Conservation (phyloP, 2,329 filamentous ascomycete genomes). For the Chaetomium olivaceum region DNA sequence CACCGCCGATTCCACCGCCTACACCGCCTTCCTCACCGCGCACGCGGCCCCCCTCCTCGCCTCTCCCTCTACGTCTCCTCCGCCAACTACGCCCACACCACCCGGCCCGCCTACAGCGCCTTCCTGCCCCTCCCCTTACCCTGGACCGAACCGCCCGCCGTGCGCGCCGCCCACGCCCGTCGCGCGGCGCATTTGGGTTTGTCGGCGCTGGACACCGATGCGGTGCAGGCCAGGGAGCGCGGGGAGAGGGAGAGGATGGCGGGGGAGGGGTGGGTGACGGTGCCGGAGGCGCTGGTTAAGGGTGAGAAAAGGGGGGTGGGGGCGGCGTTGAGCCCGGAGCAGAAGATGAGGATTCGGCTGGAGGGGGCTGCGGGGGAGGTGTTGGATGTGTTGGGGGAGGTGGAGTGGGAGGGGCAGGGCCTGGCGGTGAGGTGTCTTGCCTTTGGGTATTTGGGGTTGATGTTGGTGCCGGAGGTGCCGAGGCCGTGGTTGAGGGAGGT, state of each 20-base stretch:
- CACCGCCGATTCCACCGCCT: conserved; percentile 51
- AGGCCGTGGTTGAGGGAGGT: conserved; percentile 39
- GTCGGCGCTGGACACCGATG: conserved; percentile 62
- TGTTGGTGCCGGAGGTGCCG: conserved; percentile 51
- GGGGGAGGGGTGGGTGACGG: conserved; percentile 39
- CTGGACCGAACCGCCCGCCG: conserved; percentile 76
- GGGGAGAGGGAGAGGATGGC: conserved; percentile 36
- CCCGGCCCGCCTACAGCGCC: conserved; percentile 75
- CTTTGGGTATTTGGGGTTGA: conserved; percentile 76
- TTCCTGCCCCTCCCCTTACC: conserved; percentile 85
- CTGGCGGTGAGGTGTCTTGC: conserved; percentile 64
- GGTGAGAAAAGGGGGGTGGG: conserved; percentile 55
- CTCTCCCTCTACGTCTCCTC: conserved; percentile 86
- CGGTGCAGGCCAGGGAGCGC: conserved; percentile 31
- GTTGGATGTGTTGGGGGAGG: conserved; percentile 67
- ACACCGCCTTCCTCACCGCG: conserved; percentile 69
- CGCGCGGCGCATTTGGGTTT: conserved; percentile 71
- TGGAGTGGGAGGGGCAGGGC: conserved; percentile 53
- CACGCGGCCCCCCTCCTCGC: conserved; percentile 78
- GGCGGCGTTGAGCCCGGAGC: conserved; percentile 66
- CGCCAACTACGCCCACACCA: conserved; percentile 77
- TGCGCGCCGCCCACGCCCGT: conserved; percentile 68
- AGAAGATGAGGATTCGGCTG: conserved; percentile 72
- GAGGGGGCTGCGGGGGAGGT: conserved; percentile 71
- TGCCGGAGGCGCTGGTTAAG: conserved; percentile 43